Percentiles rank a stretch among this genome's conserved stretches.
These are phyloP conservation scores for Breynia disticha DNA, from an alignment of 441 rosid genomes.

Conservation along the genomic window DNA sequence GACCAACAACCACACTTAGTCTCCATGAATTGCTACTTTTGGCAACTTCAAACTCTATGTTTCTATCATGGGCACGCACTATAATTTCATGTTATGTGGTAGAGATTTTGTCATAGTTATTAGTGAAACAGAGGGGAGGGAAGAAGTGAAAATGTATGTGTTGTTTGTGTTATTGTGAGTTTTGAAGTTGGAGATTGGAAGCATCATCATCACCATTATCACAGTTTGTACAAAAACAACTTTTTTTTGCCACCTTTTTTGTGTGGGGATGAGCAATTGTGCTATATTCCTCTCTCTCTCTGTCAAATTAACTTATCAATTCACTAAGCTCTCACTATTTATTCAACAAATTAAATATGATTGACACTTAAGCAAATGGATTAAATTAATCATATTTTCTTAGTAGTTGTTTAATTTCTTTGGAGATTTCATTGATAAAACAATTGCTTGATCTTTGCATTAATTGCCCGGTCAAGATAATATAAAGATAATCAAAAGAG, in stretches of 20 bases:
- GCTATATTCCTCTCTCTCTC: background rate
- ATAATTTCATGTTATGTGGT: slow-evolving; percentile 19
- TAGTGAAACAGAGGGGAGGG: slow-evolving; percentile 5
- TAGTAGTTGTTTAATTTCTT: background rate
- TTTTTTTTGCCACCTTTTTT: slow-evolving; percentile 41
- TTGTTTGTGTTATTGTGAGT: background rate
- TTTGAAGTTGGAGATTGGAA: slow-evolving; percentile 30
- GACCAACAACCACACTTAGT: slow-evolving; percentile 59
- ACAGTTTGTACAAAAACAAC: slow-evolving; percentile 53
- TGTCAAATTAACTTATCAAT: no score
- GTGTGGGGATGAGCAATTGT: slow-evolving; percentile 24
- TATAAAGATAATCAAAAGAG: slow-evolving; percentile 27
- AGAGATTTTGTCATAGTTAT: slow-evolving; percentile 19
- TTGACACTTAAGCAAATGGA: background rate
- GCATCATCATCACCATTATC: slow-evolving; percentile 57
- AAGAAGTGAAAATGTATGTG: slow-evolving; percentile 15
- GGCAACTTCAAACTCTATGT: slow-evolving; percentile 2
- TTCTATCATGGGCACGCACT: slow-evolving; percentile 19
- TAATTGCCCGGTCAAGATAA: slow-evolving; percentile 24
- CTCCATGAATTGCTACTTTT: slow-evolving; percentile 21
- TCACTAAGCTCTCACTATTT: background rate
- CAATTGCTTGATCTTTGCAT: background rate
- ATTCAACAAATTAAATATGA: background rate
- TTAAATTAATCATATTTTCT: background rate
- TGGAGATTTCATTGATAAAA: background rate